phyloP scores from a whole-genome alignment of 805 yeast species.

The Metschnikowia similis region DNA sequence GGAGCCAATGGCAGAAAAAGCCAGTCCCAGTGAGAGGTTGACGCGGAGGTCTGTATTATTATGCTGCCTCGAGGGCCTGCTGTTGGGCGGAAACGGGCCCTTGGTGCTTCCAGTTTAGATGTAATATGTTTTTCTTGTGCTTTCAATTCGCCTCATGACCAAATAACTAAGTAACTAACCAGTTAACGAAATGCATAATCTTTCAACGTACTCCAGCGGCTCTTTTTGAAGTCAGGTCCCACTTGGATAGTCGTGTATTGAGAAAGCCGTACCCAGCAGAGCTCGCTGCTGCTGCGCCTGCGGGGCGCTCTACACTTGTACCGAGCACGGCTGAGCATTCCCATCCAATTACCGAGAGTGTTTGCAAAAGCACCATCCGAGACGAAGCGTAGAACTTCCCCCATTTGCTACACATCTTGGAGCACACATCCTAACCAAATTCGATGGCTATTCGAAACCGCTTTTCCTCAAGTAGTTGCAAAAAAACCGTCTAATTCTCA shows the following conservation, averaged over 20 bases:
- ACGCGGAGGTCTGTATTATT: slow-evolving; percentile 2
- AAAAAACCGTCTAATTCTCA: background rate
- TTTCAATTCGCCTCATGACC: slow-evolving; percentile 3
- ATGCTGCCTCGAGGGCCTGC: background rate
- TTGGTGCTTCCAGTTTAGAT: slow-evolving; percentile 1
- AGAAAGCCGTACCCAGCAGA: background rate
- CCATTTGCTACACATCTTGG: background rate
- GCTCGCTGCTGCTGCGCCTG: slow-evolving; percentile 2
- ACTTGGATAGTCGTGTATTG: no score
- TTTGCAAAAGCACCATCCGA: background rate
- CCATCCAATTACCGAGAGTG: background rate
- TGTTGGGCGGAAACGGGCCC: background rate
- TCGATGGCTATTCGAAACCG: slow-evolving; percentile 1
- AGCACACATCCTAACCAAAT: background rate
- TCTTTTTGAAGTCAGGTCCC: no score
- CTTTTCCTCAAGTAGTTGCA: background rate
- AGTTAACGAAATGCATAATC: background rate
- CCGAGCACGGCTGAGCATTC: slow-evolving; percentile 1
- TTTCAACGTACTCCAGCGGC: no score
- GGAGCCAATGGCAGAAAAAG: slow-evolving; percentile 12
- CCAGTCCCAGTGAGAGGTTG: slow-evolving; percentile 6
- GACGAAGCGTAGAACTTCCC: background rate
- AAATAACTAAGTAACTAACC: slow-evolving; percentile 1
- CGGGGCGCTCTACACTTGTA: background rate
- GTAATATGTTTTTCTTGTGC: slow-evolving; percentile 1